Percentiles rank a stretch among this genome's conserved stretches.
These are phyloP conservation scores for Mycena amicta DNA, from an alignment of 768 basidiomycete genomes.

Conservation along the genomic window DNA sequence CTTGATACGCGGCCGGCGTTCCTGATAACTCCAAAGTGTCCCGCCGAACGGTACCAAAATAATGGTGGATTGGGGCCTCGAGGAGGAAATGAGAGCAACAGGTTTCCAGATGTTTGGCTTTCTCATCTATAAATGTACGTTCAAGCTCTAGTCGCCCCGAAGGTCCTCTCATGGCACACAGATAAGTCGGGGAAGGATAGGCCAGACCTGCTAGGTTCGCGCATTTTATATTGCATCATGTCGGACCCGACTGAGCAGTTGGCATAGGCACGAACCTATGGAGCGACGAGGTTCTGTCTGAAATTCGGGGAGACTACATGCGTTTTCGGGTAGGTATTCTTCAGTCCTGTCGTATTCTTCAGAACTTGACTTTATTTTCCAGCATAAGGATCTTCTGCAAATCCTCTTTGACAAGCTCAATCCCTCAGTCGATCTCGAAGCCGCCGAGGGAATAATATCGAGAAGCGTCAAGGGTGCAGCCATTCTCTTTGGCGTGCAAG, in stretches of 20 bases:
- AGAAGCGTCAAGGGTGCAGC: no score
- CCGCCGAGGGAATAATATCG: no score
- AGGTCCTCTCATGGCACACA: no score
- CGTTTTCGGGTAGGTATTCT: conserved; percentile 1
- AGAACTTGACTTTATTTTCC: background rate
- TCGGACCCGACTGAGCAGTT: no score
- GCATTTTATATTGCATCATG: no score
- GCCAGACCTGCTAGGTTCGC: no score
- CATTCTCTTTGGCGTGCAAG: conserved; percentile 12
- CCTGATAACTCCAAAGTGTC: background rate
- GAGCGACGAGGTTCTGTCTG: background rate
- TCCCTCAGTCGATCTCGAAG: no score
- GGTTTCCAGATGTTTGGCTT: background rate
- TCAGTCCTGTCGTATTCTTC: background rate
- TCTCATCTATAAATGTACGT: background rate
- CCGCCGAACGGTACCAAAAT: conserved; percentile 15
- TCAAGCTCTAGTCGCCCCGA: no score
- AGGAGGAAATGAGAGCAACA: background rate
- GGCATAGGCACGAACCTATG: no score
- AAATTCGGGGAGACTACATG: conserved; percentile 2
- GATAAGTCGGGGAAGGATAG: no score
- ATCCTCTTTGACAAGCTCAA: conserved; percentile 2
- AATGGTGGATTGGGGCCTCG: conserved; percentile 7
- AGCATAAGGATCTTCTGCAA: conserved; percentile 11
- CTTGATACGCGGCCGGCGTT: background rate